These are phyloP conservation scores for Lentinula raphanica DNA, from an alignment of 768 basidiomycete species.

Conservation along the genomic window DNA sequence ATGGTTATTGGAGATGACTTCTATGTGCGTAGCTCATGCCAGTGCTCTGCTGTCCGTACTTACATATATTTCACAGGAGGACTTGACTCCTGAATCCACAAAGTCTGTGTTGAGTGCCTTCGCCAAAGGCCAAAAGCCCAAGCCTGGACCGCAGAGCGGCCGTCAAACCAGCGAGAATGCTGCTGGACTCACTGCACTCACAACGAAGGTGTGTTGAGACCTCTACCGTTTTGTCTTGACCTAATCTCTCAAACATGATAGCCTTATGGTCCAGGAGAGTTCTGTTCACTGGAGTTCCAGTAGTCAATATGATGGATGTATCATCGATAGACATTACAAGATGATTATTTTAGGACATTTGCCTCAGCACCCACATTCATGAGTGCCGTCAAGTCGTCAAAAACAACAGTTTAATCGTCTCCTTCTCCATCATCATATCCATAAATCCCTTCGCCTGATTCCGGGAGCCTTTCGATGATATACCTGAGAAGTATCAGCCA, in stretches of 20 bases:
- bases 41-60: not conserved
- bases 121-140: conserved; percentile 77
- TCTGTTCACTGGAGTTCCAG: conserved; percentile 80
- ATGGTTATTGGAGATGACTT: conserved; percentile 94
- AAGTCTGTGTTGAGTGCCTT: conserved; percentile 78
- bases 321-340: conserved; percentile 1
- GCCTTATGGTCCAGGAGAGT: conserved; percentile 94
- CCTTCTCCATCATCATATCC: conserved; percentile 82
- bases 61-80: conserved; percentile 61
- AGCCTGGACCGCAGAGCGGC: conserved; percentile 89
- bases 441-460: conserved; percentile 65
- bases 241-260: conserved; percentile 24
- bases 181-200: conserved; percentile 78
- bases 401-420: conserved; percentile 48
- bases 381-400: conserved; percentile 6
- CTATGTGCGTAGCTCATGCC: conserved; percentile 56
- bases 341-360: not conserved
- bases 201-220: conserved; percentile 51
- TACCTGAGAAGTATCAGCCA: conserved; percentile 36
- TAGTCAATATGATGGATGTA: conserved; percentile 29
- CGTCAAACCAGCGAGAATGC: conserved; percentile 90
- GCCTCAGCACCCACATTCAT: not conserved
- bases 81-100: conserved; percentile 71
- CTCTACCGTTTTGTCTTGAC: not conserved
- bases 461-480: conserved; percentile 63